Conservation (phyloP, 1,139 yeast genomes). For the Suzukiozyma palmioleophila region DNA sequence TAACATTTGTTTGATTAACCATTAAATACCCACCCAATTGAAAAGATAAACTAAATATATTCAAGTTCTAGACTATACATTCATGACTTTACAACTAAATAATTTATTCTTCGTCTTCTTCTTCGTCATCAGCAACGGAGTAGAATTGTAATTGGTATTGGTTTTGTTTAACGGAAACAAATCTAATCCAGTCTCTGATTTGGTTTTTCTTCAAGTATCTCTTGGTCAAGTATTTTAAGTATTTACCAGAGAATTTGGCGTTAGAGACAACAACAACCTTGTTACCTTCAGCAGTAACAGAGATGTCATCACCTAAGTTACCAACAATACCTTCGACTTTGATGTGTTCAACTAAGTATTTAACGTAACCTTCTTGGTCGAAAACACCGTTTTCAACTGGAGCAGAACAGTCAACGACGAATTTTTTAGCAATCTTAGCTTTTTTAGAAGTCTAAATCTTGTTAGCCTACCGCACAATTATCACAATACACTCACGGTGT, state of each 20-base stretch:
- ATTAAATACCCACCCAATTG: not conserved
- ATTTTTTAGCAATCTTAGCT: constrained; percentile 78
- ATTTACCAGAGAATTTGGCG: constrained; percentile 98
- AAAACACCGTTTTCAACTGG: constrained; percentile 97
- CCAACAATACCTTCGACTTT: constrained; percentile 96
- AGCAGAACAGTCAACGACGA: constrained; percentile 94
- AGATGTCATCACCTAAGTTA: constrained; percentile 93
- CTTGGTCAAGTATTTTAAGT: constrained; percentile 98
- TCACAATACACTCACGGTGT: constrained; percentile 15
- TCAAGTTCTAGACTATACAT: not conserved
- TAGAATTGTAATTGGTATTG: constrained; percentile 98
- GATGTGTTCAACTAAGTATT: constrained; percentile 98
- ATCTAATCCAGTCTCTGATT: constrained; percentile 99
- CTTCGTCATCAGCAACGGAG: constrained; percentile 95
- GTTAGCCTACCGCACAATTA: constrained; percentile 63
- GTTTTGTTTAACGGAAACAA: constrained; percentile 94
- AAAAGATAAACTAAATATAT: constrained; percentile 1
- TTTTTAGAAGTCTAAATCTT: constrained; percentile 69
- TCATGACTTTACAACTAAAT: constrained; percentile 12
- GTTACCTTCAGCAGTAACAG: constrained; percentile 80
- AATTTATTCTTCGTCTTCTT: constrained; percentile 80
- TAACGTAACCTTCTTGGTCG: constrained; percentile 96
- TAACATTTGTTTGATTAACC: not conserved
- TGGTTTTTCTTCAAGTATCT: constrained; percentile 99
- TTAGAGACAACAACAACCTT: constrained; percentile 86